phyloP scores from a whole-genome alignment of 768 basidiomycete species.

The Butyriboletus loyo region DNA sequence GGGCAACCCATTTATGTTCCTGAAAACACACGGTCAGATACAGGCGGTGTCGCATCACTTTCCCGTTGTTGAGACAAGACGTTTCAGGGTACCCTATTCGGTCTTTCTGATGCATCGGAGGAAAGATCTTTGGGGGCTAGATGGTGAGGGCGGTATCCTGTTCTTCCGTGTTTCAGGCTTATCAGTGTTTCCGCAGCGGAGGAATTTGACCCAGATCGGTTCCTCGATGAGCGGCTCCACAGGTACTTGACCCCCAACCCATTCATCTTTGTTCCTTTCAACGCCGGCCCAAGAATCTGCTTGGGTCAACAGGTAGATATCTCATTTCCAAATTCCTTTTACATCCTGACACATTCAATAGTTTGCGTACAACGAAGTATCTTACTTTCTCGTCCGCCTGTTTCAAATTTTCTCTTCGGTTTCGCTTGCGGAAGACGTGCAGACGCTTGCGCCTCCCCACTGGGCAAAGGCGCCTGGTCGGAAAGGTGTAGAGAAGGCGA shows the following conservation, averaged over 20 bases:
- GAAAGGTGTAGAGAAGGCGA: conserved; percentile 46
- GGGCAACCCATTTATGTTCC: conserved; percentile 34
- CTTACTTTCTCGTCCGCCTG: conserved; percentile 59
- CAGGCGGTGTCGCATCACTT: neutral
- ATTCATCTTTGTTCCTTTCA: conserved; percentile 45
- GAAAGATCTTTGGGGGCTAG: conserved; percentile 64
- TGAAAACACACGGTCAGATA: conserved; percentile 26
- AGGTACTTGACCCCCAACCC: conserved; percentile 56
- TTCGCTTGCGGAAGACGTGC: conserved; percentile 42
- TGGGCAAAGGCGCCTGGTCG: conserved; percentile 37
- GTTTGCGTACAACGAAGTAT: conserved; percentile 66
- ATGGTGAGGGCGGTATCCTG: conserved; percentile 37
- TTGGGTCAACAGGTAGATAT: conserved; percentile 35
- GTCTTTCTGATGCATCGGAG: conserved; percentile 59
- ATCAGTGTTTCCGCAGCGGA: conserved; percentile 36
- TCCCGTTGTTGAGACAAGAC: neutral
- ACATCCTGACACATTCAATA: conserved; percentile 19
- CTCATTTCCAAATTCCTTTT: neutral
- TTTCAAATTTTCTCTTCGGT: conserved; percentile 52
- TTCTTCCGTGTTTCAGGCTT: neutral
- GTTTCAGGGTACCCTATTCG: conserved; percentile 41
- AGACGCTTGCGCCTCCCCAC: conserved; percentile 42
- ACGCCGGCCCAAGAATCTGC: conserved; percentile 39
- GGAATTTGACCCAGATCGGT: conserved; percentile 63
- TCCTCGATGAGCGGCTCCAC: conserved; percentile 56